Percentiles rank a stretch among this genome's conserved stretches.
Evolutionary conservation across 2,329 filamentous ascomycete species (phyloP).

Genomic region (Fusarium sambucinum): DNA sequence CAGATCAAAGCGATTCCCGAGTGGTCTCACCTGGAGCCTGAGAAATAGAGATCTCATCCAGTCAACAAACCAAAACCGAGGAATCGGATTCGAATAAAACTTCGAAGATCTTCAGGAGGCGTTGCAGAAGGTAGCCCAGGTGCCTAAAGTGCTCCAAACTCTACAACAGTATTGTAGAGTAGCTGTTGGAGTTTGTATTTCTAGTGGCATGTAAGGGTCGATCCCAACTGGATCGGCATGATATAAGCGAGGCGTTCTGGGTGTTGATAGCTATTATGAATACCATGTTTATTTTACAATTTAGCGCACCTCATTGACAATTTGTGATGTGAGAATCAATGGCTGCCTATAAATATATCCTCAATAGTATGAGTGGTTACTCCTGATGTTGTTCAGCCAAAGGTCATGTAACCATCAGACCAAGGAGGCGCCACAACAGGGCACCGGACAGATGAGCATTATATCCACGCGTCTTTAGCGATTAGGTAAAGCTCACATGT

Average conservation of each 20-base stretch:
- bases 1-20: slow-evolving; percentile 92
- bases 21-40: slow-evolving; percentile 77
- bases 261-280: slow-evolving; percentile 10
- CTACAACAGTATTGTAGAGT: background rate
- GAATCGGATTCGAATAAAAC: slow-evolving; percentile 23
- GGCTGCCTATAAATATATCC: background rate
- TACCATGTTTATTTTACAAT: background rate
- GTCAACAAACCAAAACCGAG: slow-evolving; percentile 14
- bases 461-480: fast-evolving
- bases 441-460: background rate
- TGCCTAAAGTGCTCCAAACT: background rate
- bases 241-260: slow-evolving; percentile 41
- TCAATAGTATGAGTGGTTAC: too few species aligned
- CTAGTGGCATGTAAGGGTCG: background rate
- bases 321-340: background rate
- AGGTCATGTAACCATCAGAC: background rate
- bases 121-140: background rate
- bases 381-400: background rate
- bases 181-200: slow-evolving; percentile 1
- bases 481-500: background rate
- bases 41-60: slow-evolving; percentile 52
- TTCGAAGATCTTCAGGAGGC: slow-evolving; percentile 3
- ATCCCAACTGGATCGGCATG: slow-evolving; percentile 4
- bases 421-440: background rate
- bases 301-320: too few species aligned